Base-by-base conservation (phyloP, 306 rosid genomes). In the Astragalus glycyphyllos region DNA sequence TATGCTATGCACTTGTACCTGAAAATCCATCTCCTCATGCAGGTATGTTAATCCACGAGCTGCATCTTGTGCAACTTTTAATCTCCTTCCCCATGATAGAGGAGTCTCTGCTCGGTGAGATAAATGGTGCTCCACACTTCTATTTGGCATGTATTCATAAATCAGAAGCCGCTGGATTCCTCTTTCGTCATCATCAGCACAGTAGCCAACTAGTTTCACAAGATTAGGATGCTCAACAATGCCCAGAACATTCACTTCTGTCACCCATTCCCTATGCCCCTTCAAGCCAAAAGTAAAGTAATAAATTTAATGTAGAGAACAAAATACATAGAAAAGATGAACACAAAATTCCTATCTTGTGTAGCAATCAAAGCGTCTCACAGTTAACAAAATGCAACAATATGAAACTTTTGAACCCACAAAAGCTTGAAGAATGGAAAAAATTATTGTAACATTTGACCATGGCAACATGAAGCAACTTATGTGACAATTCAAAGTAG, bases 261-360 rank as follows among this genome's bases (percentile, higher is more conserved):
- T 95, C 80, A 95, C 96, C 99, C 99, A 95, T 84, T 95, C 97
- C 78, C 82, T 89, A 74, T 95, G 97, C 38, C 99, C 99, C 99
- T 95, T 72, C 63, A 77, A 73, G 50, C 16, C 77, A 61, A 59
- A 62, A 54, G 62, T 60, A 10, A 11, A 38, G 55, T 9, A 51
- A 42, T 61, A 71, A 65, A 20, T 20, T 71, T 44, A 44, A 26
- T 29, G 11, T 7, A 34, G 67, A 54, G 38, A 13, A 16, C 14
- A 8, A 56, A 48, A 42, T 13, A 58, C 12, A 34, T 5, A 59
- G 31, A 64, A 65, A 51, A 7, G 34, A 47, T 53, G 49, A 42
- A 26, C 54, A 49, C 71, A 67, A 16, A 29, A 60, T 31, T 40
- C 82, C 59, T 49, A 59, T 73, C 31, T 74, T 15, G n/a, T 17